Percentiles rank a stretch among this genome's conserved stretches.
Conservation (phyloP, 352 stramenopile genomes). For the Blastocystis sp. region DNA sequence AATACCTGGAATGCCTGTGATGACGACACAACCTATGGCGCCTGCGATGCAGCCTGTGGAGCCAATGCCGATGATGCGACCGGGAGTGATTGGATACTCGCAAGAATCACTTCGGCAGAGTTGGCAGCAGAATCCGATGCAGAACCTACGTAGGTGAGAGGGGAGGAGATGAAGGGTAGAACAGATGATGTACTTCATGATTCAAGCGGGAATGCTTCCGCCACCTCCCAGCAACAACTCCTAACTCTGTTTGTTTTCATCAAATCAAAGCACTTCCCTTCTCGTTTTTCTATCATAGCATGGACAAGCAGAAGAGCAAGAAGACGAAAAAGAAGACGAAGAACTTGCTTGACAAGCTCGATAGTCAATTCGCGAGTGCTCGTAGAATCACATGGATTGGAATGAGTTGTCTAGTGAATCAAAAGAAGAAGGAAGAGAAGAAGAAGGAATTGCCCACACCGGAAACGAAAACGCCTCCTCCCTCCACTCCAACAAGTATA, state of each 20-base stretch:
- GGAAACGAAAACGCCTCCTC: not conserved
- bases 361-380: constrained; percentile 57
- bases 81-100: not conserved
- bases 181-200: constrained; percentile 11
- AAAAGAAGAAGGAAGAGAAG: constrained; percentile 24
- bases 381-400: constrained; percentile 2
- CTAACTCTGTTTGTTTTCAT: constrained; percentile 8
- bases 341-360: constrained; percentile 34
- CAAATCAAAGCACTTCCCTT: constrained; percentile 34
- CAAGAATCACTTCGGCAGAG: not conserved
- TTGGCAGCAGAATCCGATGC: constrained; percentile 31
- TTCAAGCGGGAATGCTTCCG: not conserved
- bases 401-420: not conserved
- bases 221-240: not conserved
- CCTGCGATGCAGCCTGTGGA: too few relatives aligned
- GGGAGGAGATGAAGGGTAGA: not conserved
- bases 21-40: not conserved
- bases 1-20: not conserved
- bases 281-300: constrained; percentile 19
- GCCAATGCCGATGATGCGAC: not conserved
- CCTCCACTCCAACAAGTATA: not conserved
- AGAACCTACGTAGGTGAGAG: constrained; percentile 43
- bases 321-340: constrained; percentile 58
- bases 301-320: not conserved
- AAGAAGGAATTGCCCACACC: not conserved